Evolutionary conservation across 176 grass and related monocot genomes (phyloP).

Genomic region (Neostapfia colusana): DNA sequence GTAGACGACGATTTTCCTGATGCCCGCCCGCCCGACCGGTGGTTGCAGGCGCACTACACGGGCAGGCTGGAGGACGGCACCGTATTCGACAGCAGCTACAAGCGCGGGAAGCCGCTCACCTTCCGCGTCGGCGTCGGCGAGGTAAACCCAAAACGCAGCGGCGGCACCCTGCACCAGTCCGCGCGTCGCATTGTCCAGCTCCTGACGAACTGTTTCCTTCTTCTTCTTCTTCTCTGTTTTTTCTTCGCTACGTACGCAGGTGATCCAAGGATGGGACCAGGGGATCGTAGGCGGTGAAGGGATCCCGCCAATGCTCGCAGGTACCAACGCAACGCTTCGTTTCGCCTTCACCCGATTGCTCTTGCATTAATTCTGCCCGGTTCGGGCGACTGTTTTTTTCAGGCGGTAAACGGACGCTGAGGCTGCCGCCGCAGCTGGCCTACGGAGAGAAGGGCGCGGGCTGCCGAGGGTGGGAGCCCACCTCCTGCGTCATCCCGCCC

Average conservation of each 20-base stretch:
- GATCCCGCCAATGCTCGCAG: constrained; percentile 80
- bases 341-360: not conserved
- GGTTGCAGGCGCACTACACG: constrained; percentile 70
- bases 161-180: too few relatives aligned
- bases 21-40: not conserved
- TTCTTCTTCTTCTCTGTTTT: not conserved
- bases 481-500: constrained; percentile 82
- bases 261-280: constrained; percentile 98
- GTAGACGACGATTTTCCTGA: not conserved
- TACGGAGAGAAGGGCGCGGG: constrained; percentile 81
- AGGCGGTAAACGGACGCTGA: constrained; percentile 89
- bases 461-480: constrained; percentile 73
- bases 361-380: too few relatives aligned
- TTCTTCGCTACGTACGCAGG: constrained; percentile 28
- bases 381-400: not conserved
- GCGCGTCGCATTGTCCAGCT: too few relatives aligned
- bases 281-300: constrained; percentile 78
- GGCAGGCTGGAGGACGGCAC: constrained; percentile 83
- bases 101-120: constrained; percentile 61
- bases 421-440: constrained; percentile 71
- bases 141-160: constrained; percentile 32
- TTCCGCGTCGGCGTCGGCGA: constrained; percentile 87
- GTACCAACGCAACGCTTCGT: constrained; percentile 24
- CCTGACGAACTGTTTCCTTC: too few relatives aligned
- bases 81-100: constrained; percentile 97